These are phyloP conservation scores for Zoysia japonica DNA, from an alignment of 176 grass and related monocot genomes.

Conservation along the genomic window DNA sequence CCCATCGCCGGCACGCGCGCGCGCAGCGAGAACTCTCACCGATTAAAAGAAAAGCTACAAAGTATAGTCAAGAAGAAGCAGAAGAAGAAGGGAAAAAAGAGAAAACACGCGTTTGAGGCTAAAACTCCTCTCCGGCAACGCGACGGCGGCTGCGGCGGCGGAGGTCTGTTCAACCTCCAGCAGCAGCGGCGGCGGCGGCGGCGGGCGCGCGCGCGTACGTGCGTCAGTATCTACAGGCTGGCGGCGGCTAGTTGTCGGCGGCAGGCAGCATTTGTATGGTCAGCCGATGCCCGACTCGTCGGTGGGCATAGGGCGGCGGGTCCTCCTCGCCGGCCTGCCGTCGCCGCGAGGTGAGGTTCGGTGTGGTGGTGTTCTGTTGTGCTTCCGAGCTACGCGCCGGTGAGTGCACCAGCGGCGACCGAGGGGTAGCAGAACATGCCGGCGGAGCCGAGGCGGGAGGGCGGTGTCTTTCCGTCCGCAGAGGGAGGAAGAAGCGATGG, in stretches of 20 bases:
- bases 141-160: background rate
- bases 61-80: no score
- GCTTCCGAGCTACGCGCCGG: slow-evolving; percentile 25
- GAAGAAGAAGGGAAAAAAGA: background rate
- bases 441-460: background rate
- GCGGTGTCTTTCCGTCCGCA: background rate
- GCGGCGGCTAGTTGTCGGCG: slow-evolving; percentile 30
- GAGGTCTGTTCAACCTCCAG: slow-evolving; percentile 3
- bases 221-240: slow-evolving; percentile 37
- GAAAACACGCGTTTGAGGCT: slow-evolving; percentile 41
- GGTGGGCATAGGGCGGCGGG: slow-evolving; percentile 45
- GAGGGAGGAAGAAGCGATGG: slow-evolving; percentile 35
- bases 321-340: slow-evolving; percentile 32
- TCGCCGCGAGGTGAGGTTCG: slow-evolving; percentile 25
- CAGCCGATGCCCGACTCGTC: slow-evolving; percentile 63
- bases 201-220: background rate
- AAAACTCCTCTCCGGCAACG: slow-evolving; percentile 63
- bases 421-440: slow-evolving; percentile 15
- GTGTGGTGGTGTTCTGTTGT: no score
- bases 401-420: background rate
- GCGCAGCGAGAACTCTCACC: slow-evolving; percentile 27
- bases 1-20: slow-evolving; percentile 56
- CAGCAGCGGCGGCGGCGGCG: background rate
- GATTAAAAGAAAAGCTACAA: slow-evolving; percentile 2
- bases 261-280: slow-evolving; percentile 47